Evolutionary conservation across 78 protist genomes (phyloP).

Genomic region (Speleostelium caveatum): DNA sequence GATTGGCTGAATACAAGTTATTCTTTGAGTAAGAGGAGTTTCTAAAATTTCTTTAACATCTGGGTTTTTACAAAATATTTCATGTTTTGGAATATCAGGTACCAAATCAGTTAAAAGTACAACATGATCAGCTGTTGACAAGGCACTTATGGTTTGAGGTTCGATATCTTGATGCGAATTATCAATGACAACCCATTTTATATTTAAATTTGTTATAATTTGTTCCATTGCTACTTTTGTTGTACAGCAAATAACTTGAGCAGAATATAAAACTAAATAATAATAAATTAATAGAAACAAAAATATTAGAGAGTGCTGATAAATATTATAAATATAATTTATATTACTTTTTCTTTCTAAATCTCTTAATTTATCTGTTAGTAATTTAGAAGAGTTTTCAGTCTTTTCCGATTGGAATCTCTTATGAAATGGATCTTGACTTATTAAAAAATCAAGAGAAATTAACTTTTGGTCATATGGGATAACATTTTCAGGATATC

Average conservation of each 20-base stretch:
- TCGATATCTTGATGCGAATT: slow-evolving; percentile 65
- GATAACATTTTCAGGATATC: not conserved
- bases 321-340: too few species aligned
- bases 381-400: too few species aligned
- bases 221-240: slow-evolving; percentile 7
- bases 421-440: not conserved
- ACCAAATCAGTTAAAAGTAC: slow-evolving; percentile 18
- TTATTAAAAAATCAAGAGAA: not conserved
- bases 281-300: not conserved
- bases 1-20: slow-evolving; percentile 2
- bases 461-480: not conserved
- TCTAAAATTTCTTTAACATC: not conserved
- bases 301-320: too few species aligned
- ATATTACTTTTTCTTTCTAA: not conserved
- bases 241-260: slow-evolving; percentile 38
- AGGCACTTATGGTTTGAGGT: slow-evolving; percentile 32
- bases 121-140: slow-evolving; percentile 19
- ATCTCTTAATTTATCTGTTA: not conserved
- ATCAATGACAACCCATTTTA: slow-evolving; percentile 60
- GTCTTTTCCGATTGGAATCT: not conserved
- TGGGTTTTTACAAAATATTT: slow-evolving; percentile 2
- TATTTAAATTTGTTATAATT: slow-evolving; percentile 5
- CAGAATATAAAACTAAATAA: not conserved
- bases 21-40: slow-evolving; percentile 4
- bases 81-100: slow-evolving; percentile 25